phyloP scores from a whole-genome alignment of 495 filamentous ascomycete species.

The Daldinia vernicosa region DNA sequence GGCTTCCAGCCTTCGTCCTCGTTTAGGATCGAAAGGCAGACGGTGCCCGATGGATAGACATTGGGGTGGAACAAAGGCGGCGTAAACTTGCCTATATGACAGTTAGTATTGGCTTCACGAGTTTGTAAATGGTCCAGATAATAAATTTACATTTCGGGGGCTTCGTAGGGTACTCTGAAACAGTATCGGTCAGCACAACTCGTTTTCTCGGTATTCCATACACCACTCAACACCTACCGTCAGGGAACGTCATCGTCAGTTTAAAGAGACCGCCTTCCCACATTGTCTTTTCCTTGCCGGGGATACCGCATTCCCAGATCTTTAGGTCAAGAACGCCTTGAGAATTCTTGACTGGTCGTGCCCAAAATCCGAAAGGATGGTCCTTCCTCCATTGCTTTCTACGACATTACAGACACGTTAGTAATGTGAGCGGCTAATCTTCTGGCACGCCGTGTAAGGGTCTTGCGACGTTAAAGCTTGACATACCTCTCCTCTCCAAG shows the following conservation, averaged over 20 bases:
- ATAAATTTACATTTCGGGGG: slow-evolving; percentile 88
- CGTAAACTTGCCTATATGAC: slow-evolving; percentile 84
- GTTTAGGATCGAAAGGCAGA: slow-evolving; percentile 97
- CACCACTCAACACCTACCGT: slow-evolving; percentile 70
- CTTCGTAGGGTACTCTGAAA: slow-evolving; percentile 95
- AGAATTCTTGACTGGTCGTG: slow-evolving; percentile 80
- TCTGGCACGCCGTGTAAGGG: background rate
- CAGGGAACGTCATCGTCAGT: slow-evolving; percentile 89
- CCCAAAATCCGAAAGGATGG: slow-evolving; percentile 97
- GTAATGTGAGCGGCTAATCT: background rate
- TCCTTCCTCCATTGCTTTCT: slow-evolving; percentile 98
- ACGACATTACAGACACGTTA: slow-evolving; percentile 18
- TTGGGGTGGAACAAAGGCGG: slow-evolving; percentile 98
- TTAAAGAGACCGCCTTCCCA: slow-evolving; percentile 98
- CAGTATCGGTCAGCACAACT: slow-evolving; percentile 35
- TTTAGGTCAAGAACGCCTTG: slow-evolving; percentile 90
- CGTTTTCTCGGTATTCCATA: slow-evolving; percentile 5
- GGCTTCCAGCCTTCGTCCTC: slow-evolving; percentile 99
- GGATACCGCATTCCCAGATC: slow-evolving; percentile 94
- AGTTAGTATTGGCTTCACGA: slow-evolving; percentile 40
- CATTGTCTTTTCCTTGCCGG: slow-evolving; percentile 92
- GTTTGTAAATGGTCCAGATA: background rate
- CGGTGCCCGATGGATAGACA: slow-evolving; percentile 97
- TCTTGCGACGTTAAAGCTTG: background rate
- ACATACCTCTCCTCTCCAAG: slow-evolving; percentile 89